Percentiles rank a stretch among this genome's conserved stretches.
phyloP scores from a whole-genome alignment of 345 rosid species.

The Populus alba region DNA sequence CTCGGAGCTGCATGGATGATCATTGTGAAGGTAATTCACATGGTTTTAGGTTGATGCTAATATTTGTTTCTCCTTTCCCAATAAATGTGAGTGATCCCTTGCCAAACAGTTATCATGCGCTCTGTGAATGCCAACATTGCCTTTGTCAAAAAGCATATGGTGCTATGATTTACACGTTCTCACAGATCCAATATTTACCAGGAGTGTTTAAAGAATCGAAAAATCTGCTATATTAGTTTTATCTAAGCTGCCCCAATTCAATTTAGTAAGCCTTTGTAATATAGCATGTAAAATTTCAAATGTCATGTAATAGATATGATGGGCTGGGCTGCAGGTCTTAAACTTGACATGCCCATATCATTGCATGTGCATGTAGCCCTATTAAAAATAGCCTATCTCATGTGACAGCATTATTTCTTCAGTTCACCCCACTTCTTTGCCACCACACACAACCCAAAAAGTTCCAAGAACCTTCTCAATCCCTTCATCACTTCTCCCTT shows the following conservation, averaged over 20 bases:
- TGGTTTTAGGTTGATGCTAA: slow-evolving; percentile 11
- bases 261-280: no score
- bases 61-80: not conserved
- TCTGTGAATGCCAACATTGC: not conserved
- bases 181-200: not conserved
- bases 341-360: not conserved
- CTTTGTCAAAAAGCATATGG: not conserved
- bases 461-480: not conserved
- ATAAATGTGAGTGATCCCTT: not conserved
- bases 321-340: not conserved
- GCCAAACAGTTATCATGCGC: not conserved
- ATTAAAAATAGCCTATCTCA: not conserved
- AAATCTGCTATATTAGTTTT: not conserved
- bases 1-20: slow-evolving; percentile 2
- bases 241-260: not conserved
- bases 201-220: not conserved
- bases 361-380: not conserved
- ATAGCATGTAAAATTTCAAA: not conserved
- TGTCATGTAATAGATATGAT: no score
- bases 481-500: not conserved
- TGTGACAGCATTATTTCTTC: not conserved
- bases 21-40: slow-evolving; percentile 28
- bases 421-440: not conserved
- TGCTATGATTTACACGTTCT: not conserved
- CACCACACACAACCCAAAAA: not conserved